Base-by-base conservation (phyloP, 1,284 basidiomycete species). In the Pholiota adiposa region DNA sequence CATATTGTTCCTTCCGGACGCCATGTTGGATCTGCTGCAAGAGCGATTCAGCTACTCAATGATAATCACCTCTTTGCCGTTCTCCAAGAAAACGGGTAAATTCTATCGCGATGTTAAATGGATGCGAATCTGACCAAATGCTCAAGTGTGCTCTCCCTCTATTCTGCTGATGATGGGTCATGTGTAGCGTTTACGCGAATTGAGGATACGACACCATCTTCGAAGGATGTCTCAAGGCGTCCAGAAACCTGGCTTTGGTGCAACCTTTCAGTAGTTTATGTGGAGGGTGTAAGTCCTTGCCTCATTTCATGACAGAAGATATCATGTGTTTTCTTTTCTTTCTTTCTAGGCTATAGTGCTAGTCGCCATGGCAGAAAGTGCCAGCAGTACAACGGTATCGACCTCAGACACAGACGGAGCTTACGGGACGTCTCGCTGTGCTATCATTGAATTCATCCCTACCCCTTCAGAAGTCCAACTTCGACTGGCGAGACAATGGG, bases 81-180 rank as follows among this genome's bases (percentile, higher is more conserved):
- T 29, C 69, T 91, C 29, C 85, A 87, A 56, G 74, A 79, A 63
- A 76, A 78, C 54, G 87, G 87, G 87, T 87, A 65, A 54, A 23
- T 16, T 8, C 18, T 19, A 33, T 25, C 29, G 6, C n/a, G 3
- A 33, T 36, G 23, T 38, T 25, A 27, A 38, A 51, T 49, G 25
- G n/a, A 18, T 48, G 31, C 27, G 29, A 36, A 44, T 51, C 50
- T 25, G 33, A 21, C 48, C 11, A 23, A n/a, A 23, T 41, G 33
- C 3, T 62, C 4, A 54, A 85, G 83, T 19, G 66, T 77, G 57
- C 63, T 85, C 25, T 77, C 75, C 38, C 68, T 82, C 6, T 75
- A 80, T 43, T 76, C 78, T 18, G 67, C 72, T 1, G 67, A 69
- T 27, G 84, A 84, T 63, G 82, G 83, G 14, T 68, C 66, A 54